Evolutionary conservation across 139 green algal species (phyloP).

Genomic region (Chlamydomonas sphaeroides): DNA sequence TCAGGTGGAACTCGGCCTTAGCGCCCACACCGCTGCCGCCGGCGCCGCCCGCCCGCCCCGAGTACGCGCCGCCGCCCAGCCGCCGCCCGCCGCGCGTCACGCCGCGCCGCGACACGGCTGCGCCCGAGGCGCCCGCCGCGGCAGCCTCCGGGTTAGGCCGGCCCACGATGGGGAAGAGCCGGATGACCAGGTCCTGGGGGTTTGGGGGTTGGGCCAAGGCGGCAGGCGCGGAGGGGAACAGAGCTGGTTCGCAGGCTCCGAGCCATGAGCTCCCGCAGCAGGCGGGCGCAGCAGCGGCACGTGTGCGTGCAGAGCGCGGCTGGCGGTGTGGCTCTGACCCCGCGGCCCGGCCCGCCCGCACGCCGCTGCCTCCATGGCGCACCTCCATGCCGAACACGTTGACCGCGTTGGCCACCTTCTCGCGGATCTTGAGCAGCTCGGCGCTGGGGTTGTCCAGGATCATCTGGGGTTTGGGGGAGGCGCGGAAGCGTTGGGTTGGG

Average conservation of each 20-base stretch:
- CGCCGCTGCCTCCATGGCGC: background rate
- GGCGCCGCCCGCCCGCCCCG: background rate
- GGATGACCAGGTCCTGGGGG: background rate
- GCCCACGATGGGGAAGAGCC: conserved; percentile 11
- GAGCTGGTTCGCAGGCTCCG: no score
- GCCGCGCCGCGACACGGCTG: background rate
- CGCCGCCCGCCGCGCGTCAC: background rate
- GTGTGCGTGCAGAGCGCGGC: no score
- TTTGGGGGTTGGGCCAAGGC: no score
- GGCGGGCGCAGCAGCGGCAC: no score
- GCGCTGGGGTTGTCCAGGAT: conserved; percentile 2
- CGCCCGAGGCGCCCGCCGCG: no score
- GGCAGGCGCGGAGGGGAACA: no score
- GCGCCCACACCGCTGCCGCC: background rate
- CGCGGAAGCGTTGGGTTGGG: no score
- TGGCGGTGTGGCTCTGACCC: no score
- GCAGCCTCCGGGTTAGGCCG: background rate
- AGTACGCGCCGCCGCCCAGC: background rate
- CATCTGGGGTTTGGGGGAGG: background rate
- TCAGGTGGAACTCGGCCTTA: conserved; percentile 13
- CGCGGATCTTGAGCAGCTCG: background rate
- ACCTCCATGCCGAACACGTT: conserved; percentile 27
- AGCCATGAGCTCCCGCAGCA: no score
- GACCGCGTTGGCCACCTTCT: conserved; percentile 11
- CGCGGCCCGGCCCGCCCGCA: no score